Evolutionary conservation across 139 green algal genomes (phyloP).

Genomic region (Trebouxia sp.): DNA sequence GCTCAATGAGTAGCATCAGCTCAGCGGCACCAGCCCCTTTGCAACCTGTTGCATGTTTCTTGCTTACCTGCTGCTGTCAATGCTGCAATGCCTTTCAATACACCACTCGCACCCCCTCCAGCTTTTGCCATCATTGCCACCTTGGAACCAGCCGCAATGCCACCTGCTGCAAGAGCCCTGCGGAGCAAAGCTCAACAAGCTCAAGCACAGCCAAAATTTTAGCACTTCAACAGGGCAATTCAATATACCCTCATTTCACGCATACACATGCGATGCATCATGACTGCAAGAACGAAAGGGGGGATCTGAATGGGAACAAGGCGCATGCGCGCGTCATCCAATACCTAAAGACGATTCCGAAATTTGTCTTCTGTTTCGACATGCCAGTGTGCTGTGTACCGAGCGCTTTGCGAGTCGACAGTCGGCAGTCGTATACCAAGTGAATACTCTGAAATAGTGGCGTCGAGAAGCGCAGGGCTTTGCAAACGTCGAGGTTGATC

Average conservation of each 20-base stretch:
- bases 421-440: no score
- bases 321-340: background rate
- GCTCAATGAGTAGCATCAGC: no score
- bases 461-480: no score
- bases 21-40: no score
- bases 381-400: no score
- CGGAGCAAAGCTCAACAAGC: background rate
- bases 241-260: background rate
- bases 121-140: constrained; percentile 19
- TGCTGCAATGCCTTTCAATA: constrained; percentile 19
- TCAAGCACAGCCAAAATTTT: background rate
- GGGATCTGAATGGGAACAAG: background rate
- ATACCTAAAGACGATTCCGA: constrained; percentile 7
- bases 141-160: constrained; percentile 8
- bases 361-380: background rate
- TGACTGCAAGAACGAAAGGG: background rate
- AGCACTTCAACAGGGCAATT: background rate
- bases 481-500: no score
- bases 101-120: background rate
- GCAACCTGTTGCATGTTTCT: no score
- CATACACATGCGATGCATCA: background rate
- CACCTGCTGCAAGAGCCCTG: constrained; percentile 10
- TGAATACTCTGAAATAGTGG: no score
- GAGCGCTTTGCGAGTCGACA: no score
- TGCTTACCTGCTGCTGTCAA: constrained; percentile 26